Evolutionary conservation across 2,329 filamentous ascomycete genomes (phyloP), one percentile per base, ranked within the genome.

Genomic region (Sporothrix brasiliensis): DNA sequence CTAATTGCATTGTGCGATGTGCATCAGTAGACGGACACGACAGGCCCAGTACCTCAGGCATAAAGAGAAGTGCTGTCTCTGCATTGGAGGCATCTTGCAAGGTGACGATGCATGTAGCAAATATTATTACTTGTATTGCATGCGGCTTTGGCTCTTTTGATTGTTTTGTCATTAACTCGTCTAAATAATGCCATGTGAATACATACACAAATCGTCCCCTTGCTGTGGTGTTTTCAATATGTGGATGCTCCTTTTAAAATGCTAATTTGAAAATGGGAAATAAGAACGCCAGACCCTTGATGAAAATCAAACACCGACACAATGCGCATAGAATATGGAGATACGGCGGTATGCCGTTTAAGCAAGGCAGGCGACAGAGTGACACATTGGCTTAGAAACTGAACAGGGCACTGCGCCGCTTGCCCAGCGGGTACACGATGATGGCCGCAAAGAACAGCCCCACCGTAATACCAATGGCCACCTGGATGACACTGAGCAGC

Each of bases 401-500:
- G 73, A 87, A 87, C 63, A 88, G 73, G 2, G 85, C 86, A 73
- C 86, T 88, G 70, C 86, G 80, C 73, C 84, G 81, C 79, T 88
- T 88, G 14, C 86, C 86, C 47, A 87, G 77, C 0, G 85, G 85
- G 74, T 87, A 87, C 16, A 87, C 82, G 69, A 87, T 80, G 60
- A 87, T 75, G 7, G 85, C 85, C 69, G 85, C 86, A 75, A 88
- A 79, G 71, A 86, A 87, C 34, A 89, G 74, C 14, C 87, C 87
- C 2, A 88, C 86, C n/a, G 86, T 87, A 71, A 89, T 86, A 49
- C 86, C 86, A 69, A 89, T 87, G 6, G 87, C 85, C 1, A 89
- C 84, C 76, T 89, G 86, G 24, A 89, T 84, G 69, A 89, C 86
- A 71, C 84, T 86, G 52, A 86, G 81, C 39, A 87, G 78, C 4